Conservation (phyloP, 108 stramenopile species). For the Fragilariopsis cylindrus region DNA sequence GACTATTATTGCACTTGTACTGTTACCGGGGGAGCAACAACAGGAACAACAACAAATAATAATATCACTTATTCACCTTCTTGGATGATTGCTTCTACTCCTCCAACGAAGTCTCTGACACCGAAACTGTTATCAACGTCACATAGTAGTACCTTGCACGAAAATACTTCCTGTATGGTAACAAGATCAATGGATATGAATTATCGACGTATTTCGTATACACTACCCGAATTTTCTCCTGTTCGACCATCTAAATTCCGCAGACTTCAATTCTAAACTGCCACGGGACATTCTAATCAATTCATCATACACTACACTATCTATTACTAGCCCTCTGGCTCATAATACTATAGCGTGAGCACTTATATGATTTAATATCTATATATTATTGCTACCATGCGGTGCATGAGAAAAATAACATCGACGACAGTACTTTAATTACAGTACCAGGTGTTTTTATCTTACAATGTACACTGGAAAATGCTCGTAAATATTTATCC, state of each 20-base stretch:
- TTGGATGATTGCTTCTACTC: neutral
- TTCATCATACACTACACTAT: neutral
- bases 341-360: too few relatives aligned
- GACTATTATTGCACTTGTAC: neutral
- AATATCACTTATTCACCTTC: neutral
- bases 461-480: neutral
- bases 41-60: conserved; percentile 12
- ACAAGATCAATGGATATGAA: neutral
- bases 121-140: neutral
- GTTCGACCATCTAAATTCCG: conserved; percentile 29
- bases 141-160: neutral
- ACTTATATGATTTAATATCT: too few relatives aligned
- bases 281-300: neutral
- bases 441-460: too few relatives aligned
- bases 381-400: too few relatives aligned
- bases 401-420: too few relatives aligned
- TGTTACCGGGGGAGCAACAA: neutral
- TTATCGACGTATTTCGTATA: neutral
- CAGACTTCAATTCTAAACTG: conserved; percentile 2
- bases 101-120: neutral
- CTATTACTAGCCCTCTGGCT: too few relatives aligned
- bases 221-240: conserved; percentile 29
- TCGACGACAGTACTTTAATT: too few relatives aligned
- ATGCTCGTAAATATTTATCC: too few relatives aligned
- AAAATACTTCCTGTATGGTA: neutral